A percentile compares a stretch with the other conserved stretches of the same genome.
These are phyloP conservation scores for Xylaria bambusicola DNA, from an alignment of 495 filamentous ascomycete genomes.

Conservation along the genomic window DNA sequence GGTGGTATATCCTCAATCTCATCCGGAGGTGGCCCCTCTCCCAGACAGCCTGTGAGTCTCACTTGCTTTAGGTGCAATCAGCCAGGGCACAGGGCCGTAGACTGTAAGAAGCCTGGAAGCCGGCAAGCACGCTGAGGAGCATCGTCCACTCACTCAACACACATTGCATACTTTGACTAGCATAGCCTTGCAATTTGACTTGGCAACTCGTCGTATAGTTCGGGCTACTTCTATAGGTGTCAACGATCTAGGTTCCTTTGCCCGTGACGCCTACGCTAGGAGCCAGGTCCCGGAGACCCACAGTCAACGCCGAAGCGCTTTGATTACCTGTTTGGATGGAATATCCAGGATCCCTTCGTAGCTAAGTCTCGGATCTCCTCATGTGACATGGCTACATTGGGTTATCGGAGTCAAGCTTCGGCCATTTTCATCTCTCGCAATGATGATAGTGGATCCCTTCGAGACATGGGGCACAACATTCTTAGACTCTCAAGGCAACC, in stretches of 20 bases:
- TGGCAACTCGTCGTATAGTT: background rate
- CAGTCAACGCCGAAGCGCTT: background rate
- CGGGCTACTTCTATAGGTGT: background rate
- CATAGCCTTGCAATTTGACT: background rate
- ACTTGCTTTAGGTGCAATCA: constrained; percentile 33
- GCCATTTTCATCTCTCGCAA: no score
- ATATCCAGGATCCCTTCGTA: background rate
- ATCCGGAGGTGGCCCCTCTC: constrained; percentile 26
- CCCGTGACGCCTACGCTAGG: background rate
- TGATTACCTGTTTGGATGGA: background rate
- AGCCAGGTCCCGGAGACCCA: background rate
- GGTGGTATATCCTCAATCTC: constrained; percentile 35
- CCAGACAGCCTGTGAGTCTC: constrained; percentile 20
- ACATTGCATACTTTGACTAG: background rate
- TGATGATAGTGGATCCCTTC: no score
- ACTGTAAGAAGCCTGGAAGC: constrained; percentile 26
- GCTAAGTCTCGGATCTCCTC: background rate
- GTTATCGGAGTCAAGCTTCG: no score
- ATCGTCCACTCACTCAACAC: constrained; percentile 9
- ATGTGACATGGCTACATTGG: background rate
- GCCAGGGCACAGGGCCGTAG: constrained; percentile 30
- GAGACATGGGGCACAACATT: no score
- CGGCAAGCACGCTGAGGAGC: constrained; percentile 26
- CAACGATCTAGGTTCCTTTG: background rate
- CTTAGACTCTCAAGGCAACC: no score